phyloP scores from a whole-genome alignment of 768 basidiomycete genomes.

The Boletus subparvulus region DNA sequence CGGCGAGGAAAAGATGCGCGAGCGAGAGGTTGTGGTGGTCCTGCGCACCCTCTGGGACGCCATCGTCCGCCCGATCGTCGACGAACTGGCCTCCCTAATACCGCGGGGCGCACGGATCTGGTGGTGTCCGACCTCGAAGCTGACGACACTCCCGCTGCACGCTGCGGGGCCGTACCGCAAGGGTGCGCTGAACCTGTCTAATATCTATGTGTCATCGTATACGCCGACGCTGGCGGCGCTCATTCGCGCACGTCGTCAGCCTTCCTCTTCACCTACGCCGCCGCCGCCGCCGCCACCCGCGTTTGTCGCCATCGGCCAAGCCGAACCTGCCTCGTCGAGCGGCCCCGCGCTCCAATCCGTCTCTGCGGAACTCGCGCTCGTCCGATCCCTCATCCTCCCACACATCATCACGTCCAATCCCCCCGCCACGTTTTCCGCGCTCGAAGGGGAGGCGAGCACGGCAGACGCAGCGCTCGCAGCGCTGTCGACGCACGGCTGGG shows the following conservation, averaged over 20 bases:
- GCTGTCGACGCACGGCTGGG: slow-evolving; percentile 25
- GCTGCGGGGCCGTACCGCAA: slow-evolving; percentile 32
- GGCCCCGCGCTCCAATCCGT: slow-evolving; percentile 14
- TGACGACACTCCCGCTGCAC: slow-evolving; percentile 33
- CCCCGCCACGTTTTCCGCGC: background rate
- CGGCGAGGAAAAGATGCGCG: slow-evolving; percentile 26
- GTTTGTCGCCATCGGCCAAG: slow-evolving; percentile 23
- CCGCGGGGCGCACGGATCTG: slow-evolving; percentile 28
- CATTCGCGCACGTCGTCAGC: slow-evolving; percentile 19
- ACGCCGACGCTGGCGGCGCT: slow-evolving; percentile 34
- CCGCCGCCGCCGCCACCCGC: background rate
- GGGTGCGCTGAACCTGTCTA: slow-evolving; percentile 5
- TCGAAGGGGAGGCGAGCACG: slow-evolving; percentile 17
- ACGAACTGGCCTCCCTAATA: slow-evolving; percentile 11
- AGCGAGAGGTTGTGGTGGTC: slow-evolving; percentile 7
- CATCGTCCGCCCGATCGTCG: slow-evolving; percentile 21
- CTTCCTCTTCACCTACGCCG: background rate
- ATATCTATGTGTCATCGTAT: slow-evolving; percentile 34
- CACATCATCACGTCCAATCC: background rate
- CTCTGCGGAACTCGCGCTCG: slow-evolving; percentile 20
- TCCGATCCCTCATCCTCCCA: slow-evolving; percentile 17
- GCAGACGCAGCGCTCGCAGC: slow-evolving; percentile 10
- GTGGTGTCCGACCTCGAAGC: slow-evolving; percentile 36
- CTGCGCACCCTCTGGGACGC: slow-evolving; percentile 28
- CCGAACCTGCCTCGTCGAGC: slow-evolving; percentile 3